These are phyloP conservation scores for Fragaria nilgerrensis DNA, from an alignment of 306 rosid genomes.

Conservation along the genomic window DNA sequence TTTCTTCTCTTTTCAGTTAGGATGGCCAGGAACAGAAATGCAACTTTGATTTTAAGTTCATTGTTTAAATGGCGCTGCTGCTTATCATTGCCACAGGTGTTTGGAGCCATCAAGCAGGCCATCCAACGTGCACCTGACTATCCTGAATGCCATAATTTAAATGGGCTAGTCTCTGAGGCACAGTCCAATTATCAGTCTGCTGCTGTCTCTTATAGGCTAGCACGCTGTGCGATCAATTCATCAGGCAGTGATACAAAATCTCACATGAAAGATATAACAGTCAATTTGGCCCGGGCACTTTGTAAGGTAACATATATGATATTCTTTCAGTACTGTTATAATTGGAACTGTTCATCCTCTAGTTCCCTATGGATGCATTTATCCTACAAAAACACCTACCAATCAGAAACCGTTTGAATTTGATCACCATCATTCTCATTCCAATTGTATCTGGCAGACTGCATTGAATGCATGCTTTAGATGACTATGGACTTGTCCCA, in stretches of 20 bases:
- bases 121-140: constrained; percentile 75
- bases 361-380: too few relatives aligned
- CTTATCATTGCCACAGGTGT: constrained; percentile 49
- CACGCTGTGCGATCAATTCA: constrained; percentile 50
- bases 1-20: constrained; percentile 21
- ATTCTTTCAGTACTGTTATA: constrained; percentile 15
- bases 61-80: constrained; percentile 17
- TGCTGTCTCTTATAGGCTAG: constrained; percentile 62
- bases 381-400: too few relatives aligned
- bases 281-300: constrained; percentile 84
- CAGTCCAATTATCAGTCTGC: constrained; percentile 73
- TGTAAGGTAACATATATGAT: constrained; percentile 45
- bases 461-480: neutral
- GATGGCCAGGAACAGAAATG: neutral
- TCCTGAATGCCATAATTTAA: constrained; percentile 87
- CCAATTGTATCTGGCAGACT: neutral
- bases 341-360: too few relatives aligned
- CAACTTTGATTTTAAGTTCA: neutral
- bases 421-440: neutral
- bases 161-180: constrained; percentile 82
- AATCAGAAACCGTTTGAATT: neutral
- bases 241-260: constrained; percentile 45
- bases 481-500: neutral
- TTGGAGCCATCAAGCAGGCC: constrained; percentile 91
- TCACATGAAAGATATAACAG: constrained; percentile 53